These are phyloP conservation scores for Wallacemonas sp. DNA, from an alignment of 208 protist species.

Conservation along the genomic window DNA sequence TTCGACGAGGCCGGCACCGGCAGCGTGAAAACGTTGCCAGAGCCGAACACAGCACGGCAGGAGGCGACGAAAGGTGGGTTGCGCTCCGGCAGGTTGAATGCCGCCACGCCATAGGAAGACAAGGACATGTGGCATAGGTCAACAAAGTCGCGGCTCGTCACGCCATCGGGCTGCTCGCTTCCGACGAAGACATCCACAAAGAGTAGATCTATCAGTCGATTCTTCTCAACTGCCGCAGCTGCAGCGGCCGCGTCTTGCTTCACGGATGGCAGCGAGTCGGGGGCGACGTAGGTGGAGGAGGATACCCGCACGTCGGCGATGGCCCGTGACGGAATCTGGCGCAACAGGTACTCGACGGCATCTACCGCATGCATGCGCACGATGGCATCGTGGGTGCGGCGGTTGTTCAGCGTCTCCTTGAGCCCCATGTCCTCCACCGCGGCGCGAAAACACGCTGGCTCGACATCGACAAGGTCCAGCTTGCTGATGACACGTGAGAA, in stretches of 20 bases:
- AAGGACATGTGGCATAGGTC: constrained; percentile 46
- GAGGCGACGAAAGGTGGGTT: constrained; percentile 53
- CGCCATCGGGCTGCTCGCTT: constrained; percentile 42
- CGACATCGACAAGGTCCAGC: constrained; percentile 81
- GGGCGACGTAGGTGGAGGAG: background rate
- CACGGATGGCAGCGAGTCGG: background rate
- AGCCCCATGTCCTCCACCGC: constrained; percentile 78
- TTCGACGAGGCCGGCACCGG: constrained; percentile 68
- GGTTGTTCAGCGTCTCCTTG: constrained; percentile 40
- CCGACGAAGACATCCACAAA: constrained; percentile 88
- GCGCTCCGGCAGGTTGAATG: constrained; percentile 74
- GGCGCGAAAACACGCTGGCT: constrained; percentile 68
- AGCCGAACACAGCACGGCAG: constrained; percentile 60
- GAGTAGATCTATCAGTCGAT: constrained; percentile 51
- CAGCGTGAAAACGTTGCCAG: constrained; percentile 62
- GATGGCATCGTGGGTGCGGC: constrained; percentile 20
- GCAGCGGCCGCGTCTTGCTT: constrained; percentile 7
- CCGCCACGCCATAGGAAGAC: constrained; percentile 65
- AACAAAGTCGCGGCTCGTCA: constrained; percentile 57
- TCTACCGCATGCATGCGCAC: constrained; percentile 50
- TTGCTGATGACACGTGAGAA: constrained; percentile 46
- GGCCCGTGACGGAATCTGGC: background rate
- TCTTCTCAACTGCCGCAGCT: background rate
- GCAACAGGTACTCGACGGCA: constrained; percentile 37
- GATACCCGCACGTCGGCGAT: background rate